phyloP scores from a whole-genome alignment of 2,329 filamentous ascomycete genomes.

The Fusarium sacchari region DNA sequence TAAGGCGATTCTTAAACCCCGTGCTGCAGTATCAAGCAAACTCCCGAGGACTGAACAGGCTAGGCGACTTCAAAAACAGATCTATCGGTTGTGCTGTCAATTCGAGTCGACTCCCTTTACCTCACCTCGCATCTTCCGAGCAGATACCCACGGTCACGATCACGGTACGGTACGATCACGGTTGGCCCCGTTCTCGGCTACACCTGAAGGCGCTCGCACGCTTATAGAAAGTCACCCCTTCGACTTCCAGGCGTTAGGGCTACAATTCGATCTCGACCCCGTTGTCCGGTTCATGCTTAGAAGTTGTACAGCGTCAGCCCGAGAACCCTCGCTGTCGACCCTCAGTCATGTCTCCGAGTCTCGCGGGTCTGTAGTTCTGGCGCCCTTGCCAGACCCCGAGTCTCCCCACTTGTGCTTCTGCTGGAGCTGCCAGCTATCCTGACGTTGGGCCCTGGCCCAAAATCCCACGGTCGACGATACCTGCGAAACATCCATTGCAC shows the following conservation, averaged over 20 bases:
- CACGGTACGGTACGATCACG: conserved; percentile 23
- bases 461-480: conserved; percentile 25
- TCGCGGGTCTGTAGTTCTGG: conserved; percentile 59
- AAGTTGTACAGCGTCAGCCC: conserved; percentile 37
- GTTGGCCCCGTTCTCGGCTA: conserved; percentile 27
- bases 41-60: neutral
- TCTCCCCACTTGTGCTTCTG: conserved; percentile 42
- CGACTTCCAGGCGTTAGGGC: conserved; percentile 18
- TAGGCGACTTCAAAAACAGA: neutral
- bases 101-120: neutral
- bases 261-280: conserved; percentile 3
- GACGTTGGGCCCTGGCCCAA: conserved; percentile 26
- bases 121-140: conserved; percentile 9
- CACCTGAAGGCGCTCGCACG: conserved; percentile 16
- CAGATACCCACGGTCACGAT: conserved; percentile 30
- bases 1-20: conserved; percentile 35
- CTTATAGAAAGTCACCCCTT: conserved; percentile 1
- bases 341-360: conserved; percentile 59
- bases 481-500: conserved; percentile 28
- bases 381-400: conserved; percentile 56
- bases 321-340: conserved; percentile 44
- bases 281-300: conserved; percentile 9
- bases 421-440: conserved; percentile 27
- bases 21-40: conserved; percentile 13
- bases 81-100: conserved; percentile 13